Evolutionary conservation across 2,329 filamentous ascomycete species (phyloP), one percentile per base, ranked within the genome.

Genomic region (Rhexocercosporidium sp.): DNA sequence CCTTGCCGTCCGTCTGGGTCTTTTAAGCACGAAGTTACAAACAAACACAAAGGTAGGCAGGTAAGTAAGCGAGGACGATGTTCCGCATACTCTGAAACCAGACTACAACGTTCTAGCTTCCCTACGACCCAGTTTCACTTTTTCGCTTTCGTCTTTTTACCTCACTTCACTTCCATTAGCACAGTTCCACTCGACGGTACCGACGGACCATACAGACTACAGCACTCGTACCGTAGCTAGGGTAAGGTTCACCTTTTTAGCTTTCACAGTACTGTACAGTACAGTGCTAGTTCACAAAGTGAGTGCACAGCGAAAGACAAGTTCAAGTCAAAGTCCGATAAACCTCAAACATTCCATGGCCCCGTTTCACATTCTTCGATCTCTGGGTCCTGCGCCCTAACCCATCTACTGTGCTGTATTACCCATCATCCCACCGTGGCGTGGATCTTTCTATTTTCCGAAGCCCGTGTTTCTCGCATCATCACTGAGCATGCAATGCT

Each of bases 281-380:
- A n/a, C n/a, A n/a, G n/a, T n/a, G n/a, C n/a, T n/a, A 51, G 27
- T 51, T 27, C 16, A 2, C 3, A 14, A 29, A 25, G 16, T 14
- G 11, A 51, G 22, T 27, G 1, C 22, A 12, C 5, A 22, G 20
- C 20, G 12, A 51, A 20, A 56, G 51, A 12, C 49, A 56, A 34
- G 51, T 41, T 31, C 51, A 31, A 20, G 9, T 31, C 9, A n/a
- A 34, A 34, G 18, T 22, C 53, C 53, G 53, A 56, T 37, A 37
- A 34, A 20, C 31, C 53, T 56, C 53, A 56, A 56, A 56, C 53
- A 56, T 41, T 59, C 34, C 37, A 59, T 44, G 20, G 29, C 37
- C 20, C 8, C 37, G 56, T 59, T 59, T 59, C 56, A 59, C 39
- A 59, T 44, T 44, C 56, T 59, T 59, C 56, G 56, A 59, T 59